Percentiles rank a stretch among this genome's conserved stretches.
Conservation (phyloP, 106 monocot genomes). For the Amphibolis antarctica region DNA sequence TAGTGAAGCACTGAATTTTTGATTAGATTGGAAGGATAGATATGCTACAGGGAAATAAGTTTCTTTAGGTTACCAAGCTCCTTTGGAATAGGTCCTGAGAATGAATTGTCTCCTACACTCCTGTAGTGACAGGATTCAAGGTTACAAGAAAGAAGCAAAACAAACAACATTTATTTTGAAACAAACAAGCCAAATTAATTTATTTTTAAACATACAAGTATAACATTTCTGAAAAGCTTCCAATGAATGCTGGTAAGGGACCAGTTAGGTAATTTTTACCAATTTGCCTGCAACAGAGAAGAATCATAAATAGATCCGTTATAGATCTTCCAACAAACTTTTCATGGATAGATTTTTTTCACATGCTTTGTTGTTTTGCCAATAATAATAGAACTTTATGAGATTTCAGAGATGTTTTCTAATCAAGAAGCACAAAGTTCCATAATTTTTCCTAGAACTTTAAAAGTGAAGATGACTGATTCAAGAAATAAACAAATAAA, state of each 20-base stretch:
- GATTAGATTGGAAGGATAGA: not conserved
- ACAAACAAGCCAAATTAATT: not conserved
- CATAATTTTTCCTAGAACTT: too few species aligned
- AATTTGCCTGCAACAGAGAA: constrained; percentile 1
- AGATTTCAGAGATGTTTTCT: too few species aligned
- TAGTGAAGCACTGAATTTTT: not conserved
- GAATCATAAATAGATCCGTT: too few species aligned
- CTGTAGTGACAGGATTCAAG: not conserved
- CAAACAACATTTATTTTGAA: not conserved
- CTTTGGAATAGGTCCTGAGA: constrained; percentile 12
- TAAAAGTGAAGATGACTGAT: too few species aligned
- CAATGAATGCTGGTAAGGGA: constrained; percentile 17
- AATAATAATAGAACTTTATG: too few species aligned
- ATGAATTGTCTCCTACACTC: constrained; percentile 5
- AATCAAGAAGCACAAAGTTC: too few species aligned
- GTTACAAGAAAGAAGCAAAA: not conserved
- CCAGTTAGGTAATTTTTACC: constrained; percentile 10
- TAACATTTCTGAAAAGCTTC: constrained; percentile 2
- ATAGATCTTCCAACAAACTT: too few species aligned
- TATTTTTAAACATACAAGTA: constrained; percentile 4
- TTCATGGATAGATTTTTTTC: too few species aligned
- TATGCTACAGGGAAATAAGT: constrained; percentile 9
- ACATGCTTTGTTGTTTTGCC: too few species aligned
- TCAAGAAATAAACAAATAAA: too few species aligned
- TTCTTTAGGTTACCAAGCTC: constrained; percentile 13